Evolutionary conservation across 257 asterid species (phyloP).

Genomic region (Salvia rosmarinus): DNA sequence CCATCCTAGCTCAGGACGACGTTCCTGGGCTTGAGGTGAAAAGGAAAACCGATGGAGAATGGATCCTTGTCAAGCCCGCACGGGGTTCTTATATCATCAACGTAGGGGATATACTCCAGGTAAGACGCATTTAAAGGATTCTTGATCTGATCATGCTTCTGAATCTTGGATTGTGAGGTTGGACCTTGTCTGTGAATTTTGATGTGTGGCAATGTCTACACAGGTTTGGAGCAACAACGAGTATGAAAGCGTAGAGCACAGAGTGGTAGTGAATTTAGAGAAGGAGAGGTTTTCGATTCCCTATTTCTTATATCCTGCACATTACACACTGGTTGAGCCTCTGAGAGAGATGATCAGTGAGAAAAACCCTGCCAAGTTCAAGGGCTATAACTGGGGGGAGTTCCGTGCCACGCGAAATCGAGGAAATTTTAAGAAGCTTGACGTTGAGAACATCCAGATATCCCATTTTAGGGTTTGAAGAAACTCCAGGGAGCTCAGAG

Average conservation of each 20-base stretch:
- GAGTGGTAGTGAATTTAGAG: conserved; percentile 42
- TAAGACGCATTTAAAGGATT: no score
- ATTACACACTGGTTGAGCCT: conserved; percentile 43
- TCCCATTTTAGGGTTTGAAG: conserved; percentile 41
- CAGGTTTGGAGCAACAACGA: conserved; percentile 47
- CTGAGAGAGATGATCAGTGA: conserved; percentile 34
- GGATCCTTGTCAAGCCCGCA: conserved; percentile 44
- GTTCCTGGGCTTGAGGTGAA: conserved; percentile 48
- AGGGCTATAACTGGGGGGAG: conserved; percentile 45
- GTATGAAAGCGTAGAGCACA: conserved; percentile 45
- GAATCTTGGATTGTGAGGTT: no score
- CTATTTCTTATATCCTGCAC: conserved; percentile 44
- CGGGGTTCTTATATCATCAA: conserved; percentile 41
- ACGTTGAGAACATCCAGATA: conserved; percentile 45
- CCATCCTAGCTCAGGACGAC: conserved; percentile 45
- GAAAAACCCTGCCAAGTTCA: conserved; percentile 41
- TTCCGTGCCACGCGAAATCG: conserved; percentile 42
- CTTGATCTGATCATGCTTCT: no score
- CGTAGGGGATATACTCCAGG: conserved; percentile 44
- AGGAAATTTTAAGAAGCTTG: conserved; percentile 41
- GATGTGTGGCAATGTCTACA: background rate
- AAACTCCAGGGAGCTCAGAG: no score
- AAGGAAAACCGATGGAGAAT: conserved; percentile 45
- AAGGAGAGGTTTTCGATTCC: conserved; percentile 44
- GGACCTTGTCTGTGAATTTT: background rate